Conservation (phyloP, 1,284 basidiomycete genomes). For the Moesziomyces aphidis region DNA sequence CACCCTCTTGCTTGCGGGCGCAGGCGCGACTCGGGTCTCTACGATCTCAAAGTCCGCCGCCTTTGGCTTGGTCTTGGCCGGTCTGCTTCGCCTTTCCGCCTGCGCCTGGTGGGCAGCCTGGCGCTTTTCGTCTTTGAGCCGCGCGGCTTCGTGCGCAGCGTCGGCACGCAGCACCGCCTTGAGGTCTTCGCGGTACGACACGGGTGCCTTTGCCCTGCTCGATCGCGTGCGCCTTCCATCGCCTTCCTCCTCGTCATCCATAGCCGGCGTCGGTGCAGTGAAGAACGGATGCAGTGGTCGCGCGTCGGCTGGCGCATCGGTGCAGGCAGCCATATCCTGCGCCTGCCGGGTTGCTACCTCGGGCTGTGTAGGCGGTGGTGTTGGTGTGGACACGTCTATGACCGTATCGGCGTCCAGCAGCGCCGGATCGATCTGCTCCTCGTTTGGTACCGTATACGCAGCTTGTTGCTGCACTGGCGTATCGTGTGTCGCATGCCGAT, state of each 20-base stretch:
- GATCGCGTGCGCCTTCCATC: slow-evolving; percentile 14
- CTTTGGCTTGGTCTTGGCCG: background rate
- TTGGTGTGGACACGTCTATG: slow-evolving; percentile 8
- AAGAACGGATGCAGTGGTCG: slow-evolving; percentile 33
- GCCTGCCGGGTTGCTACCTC: background rate
- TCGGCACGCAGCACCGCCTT: slow-evolving; percentile 48
- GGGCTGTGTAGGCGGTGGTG: background rate
- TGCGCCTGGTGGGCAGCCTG: slow-evolving; percentile 6
- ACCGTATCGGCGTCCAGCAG: slow-evolving; percentile 4
- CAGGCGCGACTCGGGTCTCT: slow-evolving; percentile 7
- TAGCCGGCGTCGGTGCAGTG: slow-evolving; percentile 2
- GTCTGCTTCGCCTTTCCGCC: slow-evolving; percentile 4
- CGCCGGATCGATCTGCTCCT: slow-evolving; percentile 7
- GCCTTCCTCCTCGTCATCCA: slow-evolving; percentile 2
- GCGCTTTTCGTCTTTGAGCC: slow-evolving; percentile 18
- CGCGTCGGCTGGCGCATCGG: background rate
- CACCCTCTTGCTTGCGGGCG: background rate
- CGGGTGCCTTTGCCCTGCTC: slow-evolving; percentile 23
- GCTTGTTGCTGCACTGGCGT: no score
- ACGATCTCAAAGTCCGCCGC: slow-evolving; percentile 31
- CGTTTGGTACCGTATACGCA: no score
- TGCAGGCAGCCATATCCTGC: background rate
- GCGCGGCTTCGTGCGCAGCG: slow-evolving; percentile 22
- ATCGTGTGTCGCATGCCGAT: no score
- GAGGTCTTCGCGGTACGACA: slow-evolving; percentile 43